Conservation (phyloP, 2,329 filamentous ascomycete genomes). For the Penicillium sp. region DNA sequence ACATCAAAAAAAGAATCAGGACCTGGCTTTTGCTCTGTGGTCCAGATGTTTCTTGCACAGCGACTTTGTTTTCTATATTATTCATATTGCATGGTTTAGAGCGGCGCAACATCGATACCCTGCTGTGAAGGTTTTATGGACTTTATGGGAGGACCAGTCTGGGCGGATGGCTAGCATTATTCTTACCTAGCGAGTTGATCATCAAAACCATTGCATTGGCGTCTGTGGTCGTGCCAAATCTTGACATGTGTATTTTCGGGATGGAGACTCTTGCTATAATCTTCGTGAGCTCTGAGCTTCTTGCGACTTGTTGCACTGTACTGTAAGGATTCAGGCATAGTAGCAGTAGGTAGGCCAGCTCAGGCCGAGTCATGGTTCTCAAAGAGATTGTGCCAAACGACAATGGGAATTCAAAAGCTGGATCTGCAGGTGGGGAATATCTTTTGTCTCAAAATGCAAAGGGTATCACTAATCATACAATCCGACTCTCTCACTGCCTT, state of each 20-base stretch:
- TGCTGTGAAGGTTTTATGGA: slow-evolving; percentile 19
- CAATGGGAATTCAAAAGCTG: too few species aligned
- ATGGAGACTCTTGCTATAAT: too few species aligned
- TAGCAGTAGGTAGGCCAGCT: too few species aligned
- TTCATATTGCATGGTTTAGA: slow-evolving; percentile 20
- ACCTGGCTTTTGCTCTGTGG: slow-evolving; percentile 3
- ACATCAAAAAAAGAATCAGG: not conserved
- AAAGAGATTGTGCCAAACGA: too few species aligned
- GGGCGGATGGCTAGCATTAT: slow-evolving; percentile 5
- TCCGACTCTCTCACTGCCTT: slow-evolving; percentile 2
- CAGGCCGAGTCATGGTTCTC: too few species aligned
- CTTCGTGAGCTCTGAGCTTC: too few species aligned
- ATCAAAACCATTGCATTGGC: slow-evolving; percentile 19
- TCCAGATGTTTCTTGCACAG: slow-evolving; percentile 16
- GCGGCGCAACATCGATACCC: slow-evolving; percentile 25
- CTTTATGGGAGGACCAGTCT: slow-evolving; percentile 15
- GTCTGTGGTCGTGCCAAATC: slow-evolving; percentile 12
- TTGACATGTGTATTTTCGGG: too few species aligned
- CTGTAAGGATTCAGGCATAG: too few species aligned
- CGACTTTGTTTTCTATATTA: slow-evolving; percentile 10
- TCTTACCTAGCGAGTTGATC: slow-evolving; percentile 1
- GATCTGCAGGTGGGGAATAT: too few species aligned
- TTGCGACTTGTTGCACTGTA: too few species aligned
- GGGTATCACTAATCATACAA: slow-evolving; percentile 21
- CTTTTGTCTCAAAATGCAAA: not conserved